Conservation (phyloP, 306 rosid species). For the Acacia acuminata region DNA sequence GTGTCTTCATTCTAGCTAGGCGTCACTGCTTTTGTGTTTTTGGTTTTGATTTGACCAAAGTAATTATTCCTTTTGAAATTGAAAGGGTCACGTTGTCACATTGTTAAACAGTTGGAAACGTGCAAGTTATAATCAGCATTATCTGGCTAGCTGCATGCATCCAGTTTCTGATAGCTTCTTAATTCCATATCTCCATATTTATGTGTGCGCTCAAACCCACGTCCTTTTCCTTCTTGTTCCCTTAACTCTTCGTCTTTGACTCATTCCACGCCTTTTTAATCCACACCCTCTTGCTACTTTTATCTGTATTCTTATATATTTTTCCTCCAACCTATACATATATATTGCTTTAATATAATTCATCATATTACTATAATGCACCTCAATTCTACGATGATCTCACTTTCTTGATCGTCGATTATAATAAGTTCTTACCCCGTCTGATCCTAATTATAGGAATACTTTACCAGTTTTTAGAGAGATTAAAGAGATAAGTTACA, state of each 20-base stretch:
- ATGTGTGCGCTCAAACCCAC: background rate
- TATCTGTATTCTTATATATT: too few relatives aligned
- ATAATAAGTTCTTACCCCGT: too few relatives aligned
- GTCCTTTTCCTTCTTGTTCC: background rate
- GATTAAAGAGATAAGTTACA: too few relatives aligned
- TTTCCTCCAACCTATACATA: too few relatives aligned
- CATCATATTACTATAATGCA: too few relatives aligned
- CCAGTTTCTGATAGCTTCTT: background rate
- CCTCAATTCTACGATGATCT: too few relatives aligned
- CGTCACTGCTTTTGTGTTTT: background rate
- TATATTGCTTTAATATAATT: too few relatives aligned
- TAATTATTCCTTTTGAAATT: background rate
- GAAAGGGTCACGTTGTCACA: background rate
- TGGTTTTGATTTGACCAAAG: background rate
- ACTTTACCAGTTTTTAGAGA: too few relatives aligned
- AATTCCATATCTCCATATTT: too few relatives aligned
- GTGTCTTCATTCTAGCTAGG: background rate
- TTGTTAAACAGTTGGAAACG: slow-evolving; percentile 2
- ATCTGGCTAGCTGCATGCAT: background rate
- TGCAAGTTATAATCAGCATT: slow-evolving; percentile 4
- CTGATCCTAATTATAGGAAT: too few relatives aligned
- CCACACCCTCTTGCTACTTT: too few relatives aligned
- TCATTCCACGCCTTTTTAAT: background rate
- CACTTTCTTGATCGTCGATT: too few relatives aligned
- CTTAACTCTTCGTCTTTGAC: background rate